Base-by-base conservation (phyloP, 2,329 filamentous ascomycete species). In the Xylariales sp. region DNA sequence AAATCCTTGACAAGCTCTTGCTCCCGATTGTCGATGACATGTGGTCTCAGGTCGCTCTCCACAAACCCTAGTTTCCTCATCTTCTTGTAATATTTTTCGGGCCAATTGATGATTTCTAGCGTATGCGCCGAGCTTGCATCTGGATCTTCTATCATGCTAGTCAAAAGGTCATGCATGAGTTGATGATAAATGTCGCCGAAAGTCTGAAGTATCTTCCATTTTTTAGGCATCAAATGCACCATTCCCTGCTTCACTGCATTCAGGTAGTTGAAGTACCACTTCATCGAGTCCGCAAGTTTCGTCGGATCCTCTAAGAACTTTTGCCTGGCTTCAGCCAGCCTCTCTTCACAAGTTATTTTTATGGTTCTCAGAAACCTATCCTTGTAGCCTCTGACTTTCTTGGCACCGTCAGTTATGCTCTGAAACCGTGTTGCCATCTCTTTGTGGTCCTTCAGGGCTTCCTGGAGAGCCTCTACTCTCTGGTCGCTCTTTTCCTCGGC, bases 231-330 rank as follows among this genome's bases (percentile, higher is more conserved):
- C 61, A 99, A 85, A 34, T 89, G 88, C 68, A 92, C 89, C 93
- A 99, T 97, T 76, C 96, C 95, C 70, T 97, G 87, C 80, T 95
- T 94, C 77, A 97, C 95, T 3, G 93, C 94, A 80, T 97, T 97
- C 45, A 99, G 87, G 79, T 99, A 95, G 82, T 98, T 97, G 83
- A 98, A 99, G 81, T 90, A 99, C 96, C 96, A 99, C 76, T 92
- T 92, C 81, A 97, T 89, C 72, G 88, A 90, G 83, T 97, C 97
- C 71, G 97, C 93, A 54, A 99, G 85, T 75, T 88, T 89, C 57
- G 90, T 87, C 0, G 96, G 93, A 76, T 98, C 93, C 45, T 91
- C 91, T 61, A 95, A 82, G 79, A 99, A 98, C 54, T 90, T 87
- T 62, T 91, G 87, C 66, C 90, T 88, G 48, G 89, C 87, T 67